Evolutionary conservation across 1,284 basidiomycete genomes (phyloP), one percentile per base, ranked within the genome.

Genomic region (Apiotrichum gamsii): DNA sequence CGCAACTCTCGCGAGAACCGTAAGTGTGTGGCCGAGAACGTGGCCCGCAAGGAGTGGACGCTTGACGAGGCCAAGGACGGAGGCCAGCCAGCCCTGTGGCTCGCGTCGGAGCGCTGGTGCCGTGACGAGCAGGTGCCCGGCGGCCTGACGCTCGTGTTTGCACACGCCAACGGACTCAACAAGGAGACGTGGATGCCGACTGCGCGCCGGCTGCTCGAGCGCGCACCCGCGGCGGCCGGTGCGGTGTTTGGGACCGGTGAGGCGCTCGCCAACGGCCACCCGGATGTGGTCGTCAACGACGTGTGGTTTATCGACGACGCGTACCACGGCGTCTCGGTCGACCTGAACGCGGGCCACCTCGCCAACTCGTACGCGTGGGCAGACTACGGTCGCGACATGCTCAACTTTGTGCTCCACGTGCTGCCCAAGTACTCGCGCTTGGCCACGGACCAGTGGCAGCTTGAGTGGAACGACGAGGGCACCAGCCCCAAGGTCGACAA

Each of bases 131-230:
- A 32, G 16, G 60, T 57, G 14, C 60, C 46, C 24, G 54, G 57
- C 1, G 79, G 82, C 0, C 36, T 84, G 33, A 89, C 85, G 0
- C 70, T 90, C 32, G 77, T 90, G 49, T 72, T 85, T 33, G 78
- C 79, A 6, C 87, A 90, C 62, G 87, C 84, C 2, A 90, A 86
- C 65, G 87, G 88, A 5, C 82, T 90, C 59, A 81, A 81, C 53
- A 90, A 90, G 67, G 85, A 89, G 79, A 85, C 43, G 30, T 88
- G 83, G 80, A 82, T 86, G 60, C 79, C 82, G 0, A 77, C 77
- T 2, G 55, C 89, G 0, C 66, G 70, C 0, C 58, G 74, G 28
- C 60, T 87, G 9, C 45, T 75, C 14, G 57, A 38, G 1, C 25
- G 15, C 30, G 20, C 46, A n/a, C 21, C 51, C 2, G 21, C 30